These are phyloP conservation scores for Avena insularis DNA, from an alignment of 176 grass and related monocot species.

Conservation along the genomic window DNA sequence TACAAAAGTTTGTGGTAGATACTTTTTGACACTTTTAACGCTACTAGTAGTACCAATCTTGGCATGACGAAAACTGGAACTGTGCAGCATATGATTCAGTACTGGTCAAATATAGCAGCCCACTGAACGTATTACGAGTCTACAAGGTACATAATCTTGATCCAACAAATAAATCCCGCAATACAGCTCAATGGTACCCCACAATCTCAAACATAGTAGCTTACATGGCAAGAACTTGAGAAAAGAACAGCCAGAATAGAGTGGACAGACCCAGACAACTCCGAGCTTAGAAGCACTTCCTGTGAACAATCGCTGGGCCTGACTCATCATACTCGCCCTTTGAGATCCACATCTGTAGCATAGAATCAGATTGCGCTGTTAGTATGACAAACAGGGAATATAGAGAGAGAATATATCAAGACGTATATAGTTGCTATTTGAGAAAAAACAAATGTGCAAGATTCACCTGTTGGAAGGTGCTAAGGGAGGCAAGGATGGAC, in stretches of 20 bases:
- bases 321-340: slow-evolving; percentile 62
- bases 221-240: slow-evolving; percentile 40
- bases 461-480: slow-evolving; percentile 77
- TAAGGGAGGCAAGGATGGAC: slow-evolving; percentile 83
- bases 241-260: slow-evolving; percentile 48
- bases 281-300: slow-evolving; percentile 57
- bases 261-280: slow-evolving; percentile 28
- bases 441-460: background rate
- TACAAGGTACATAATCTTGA: slow-evolving; percentile 46
- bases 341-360: slow-evolving; percentile 61
- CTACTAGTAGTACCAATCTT: slow-evolving; percentile 33
- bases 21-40: slow-evolving; percentile 21
- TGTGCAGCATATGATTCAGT: slow-evolving; percentile 41
- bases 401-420: background rate
- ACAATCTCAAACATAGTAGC: slow-evolving; percentile 50
- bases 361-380: slow-evolving; percentile 19
- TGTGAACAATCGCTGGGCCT: slow-evolving; percentile 55
- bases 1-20: slow-evolving; percentile 11
- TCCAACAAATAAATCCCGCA: slow-evolving; percentile 33
- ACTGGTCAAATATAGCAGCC: slow-evolving; percentile 48
- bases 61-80: slow-evolving; percentile 22
- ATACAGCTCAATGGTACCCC: slow-evolving; percentile 45
- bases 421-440: background rate
- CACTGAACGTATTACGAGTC: slow-evolving; percentile 33
- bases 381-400: background rate